Evolutionary conservation across 2,329 filamentous ascomycete genomes (phyloP).

Genomic region (Achaetomium macrosporum): DNA sequence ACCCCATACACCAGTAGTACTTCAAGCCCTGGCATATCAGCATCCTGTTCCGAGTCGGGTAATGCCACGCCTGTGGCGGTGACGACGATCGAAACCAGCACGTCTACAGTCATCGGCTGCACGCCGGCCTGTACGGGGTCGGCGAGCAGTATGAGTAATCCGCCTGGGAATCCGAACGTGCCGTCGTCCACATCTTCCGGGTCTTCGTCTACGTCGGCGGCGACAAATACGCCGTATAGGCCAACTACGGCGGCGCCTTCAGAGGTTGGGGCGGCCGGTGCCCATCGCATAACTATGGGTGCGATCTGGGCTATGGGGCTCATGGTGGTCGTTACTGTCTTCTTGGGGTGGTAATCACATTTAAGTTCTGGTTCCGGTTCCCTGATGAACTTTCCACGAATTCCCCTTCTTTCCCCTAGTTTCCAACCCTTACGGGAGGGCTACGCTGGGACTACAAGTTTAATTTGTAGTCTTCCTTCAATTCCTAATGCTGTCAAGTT

Average conservation of each 20-base stretch:
- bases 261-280: slow-evolving; percentile 3
- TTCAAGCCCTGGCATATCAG: neutral
- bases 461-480: neutral
- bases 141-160: neutral
- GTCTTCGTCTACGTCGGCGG: neutral
- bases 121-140: neutral
- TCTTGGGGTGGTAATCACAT: neutral
- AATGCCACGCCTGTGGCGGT: neutral
- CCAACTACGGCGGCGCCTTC: slow-evolving; percentile 4
- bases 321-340: neutral
- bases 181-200: neutral
- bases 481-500: neutral
- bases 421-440: no score
- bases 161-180: neutral
- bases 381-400: no score
- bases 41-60: neutral
- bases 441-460: neutral
- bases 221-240: neutral
- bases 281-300: neutral
- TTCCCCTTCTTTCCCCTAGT: no score
- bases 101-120: neutral
- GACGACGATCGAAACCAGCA: neutral
- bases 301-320: neutral
- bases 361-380: no score
- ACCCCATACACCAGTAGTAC: slow-evolving; percentile 10